Percentiles rank a stretch among this genome's conserved stretches.
Conservation (phyloP, 495 filamentous ascomycete species). For the Aspergillus ostianus region DNA sequence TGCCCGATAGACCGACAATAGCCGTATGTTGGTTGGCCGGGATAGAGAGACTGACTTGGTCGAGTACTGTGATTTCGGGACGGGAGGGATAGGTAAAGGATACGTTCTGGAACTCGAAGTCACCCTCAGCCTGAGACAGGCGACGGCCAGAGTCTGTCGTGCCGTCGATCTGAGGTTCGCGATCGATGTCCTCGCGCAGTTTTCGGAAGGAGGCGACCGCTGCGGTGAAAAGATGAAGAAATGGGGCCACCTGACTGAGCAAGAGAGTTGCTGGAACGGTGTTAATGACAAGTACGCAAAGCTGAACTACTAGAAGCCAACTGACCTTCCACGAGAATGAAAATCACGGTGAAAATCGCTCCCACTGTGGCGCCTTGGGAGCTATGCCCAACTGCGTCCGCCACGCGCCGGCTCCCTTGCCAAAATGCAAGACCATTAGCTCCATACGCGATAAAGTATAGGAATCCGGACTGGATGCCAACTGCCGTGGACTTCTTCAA, state of each 20-base stretch:
- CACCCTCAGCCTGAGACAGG: constrained; percentile 36
- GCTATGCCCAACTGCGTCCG: constrained; percentile 40
- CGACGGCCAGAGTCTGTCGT: constrained; percentile 35
- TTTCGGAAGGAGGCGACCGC: constrained; percentile 54
- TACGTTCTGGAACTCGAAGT: constrained; percentile 53
- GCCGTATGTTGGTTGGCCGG: constrained; percentile 59
- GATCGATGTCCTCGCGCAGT: constrained; percentile 51
- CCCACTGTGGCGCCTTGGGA: constrained; percentile 46
- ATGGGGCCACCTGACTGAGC: constrained; percentile 62
- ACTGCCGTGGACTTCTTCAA: constrained; percentile 57
- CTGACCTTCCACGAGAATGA: constrained; percentile 62
- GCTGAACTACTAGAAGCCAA: neutral
- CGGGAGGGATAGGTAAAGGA: constrained; percentile 63
- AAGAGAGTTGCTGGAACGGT: constrained; percentile 52
- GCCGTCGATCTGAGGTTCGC: constrained; percentile 49
- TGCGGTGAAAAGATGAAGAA: constrained; percentile 57
- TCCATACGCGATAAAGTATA: constrained; percentile 65
- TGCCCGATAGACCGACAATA: constrained; percentile 67
- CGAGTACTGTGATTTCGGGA: constrained; percentile 53
- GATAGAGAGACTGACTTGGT: constrained; percentile 51
- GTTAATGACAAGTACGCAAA: constrained; percentile 9
- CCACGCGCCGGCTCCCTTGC: constrained; percentile 58
- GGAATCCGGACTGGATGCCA: constrained; percentile 60
- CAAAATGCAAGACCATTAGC: constrained; percentile 67
- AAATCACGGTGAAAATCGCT: constrained; percentile 63